These are phyloP conservation scores for Venturia effusa DNA, from an alignment of 2,329 filamentous ascomycete genomes.

Conservation along the genomic window DNA sequence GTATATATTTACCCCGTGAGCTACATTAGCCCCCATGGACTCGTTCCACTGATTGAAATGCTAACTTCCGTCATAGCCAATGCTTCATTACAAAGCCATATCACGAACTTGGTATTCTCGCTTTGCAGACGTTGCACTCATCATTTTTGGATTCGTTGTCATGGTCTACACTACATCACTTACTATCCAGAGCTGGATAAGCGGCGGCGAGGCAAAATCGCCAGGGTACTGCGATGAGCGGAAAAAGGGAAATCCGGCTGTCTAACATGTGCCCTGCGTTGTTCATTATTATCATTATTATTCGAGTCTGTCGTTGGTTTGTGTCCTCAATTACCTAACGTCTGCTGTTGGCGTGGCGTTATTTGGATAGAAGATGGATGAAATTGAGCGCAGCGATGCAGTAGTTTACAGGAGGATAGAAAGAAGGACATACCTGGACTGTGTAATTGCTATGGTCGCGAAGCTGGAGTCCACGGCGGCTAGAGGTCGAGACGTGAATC, in stretches of 20 bases:
- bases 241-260: background rate
- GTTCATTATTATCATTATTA: too few relatives aligned
- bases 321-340: background rate
- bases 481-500: too few relatives aligned
- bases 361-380: background rate
- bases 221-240: conserved; percentile 54
- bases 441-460: background rate
- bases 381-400: background rate
- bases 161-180: conserved; percentile 88
- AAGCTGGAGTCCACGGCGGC: background rate
- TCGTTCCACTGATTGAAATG: conserved; percentile 17
- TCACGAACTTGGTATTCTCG: conserved; percentile 59
- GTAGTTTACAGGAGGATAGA: background rate
- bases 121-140: conserved; percentile 61
- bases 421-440: background rate
- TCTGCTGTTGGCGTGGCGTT: background rate
- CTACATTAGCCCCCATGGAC: conserved; percentile 18
- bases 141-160: conserved; percentile 70
- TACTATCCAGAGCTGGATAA: conserved; percentile 79
- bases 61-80: conserved; percentile 49
- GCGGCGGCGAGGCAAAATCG: conserved; percentile 38
- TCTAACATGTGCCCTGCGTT: too few relatives aligned
- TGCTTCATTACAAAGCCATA: conserved; percentile 79
- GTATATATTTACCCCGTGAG: conserved; percentile 97
- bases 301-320: background rate